phyloP scores from a whole-genome alignment of 2,329 filamentous ascomycete genomes.

The Xylariaceae sp. region DNA sequence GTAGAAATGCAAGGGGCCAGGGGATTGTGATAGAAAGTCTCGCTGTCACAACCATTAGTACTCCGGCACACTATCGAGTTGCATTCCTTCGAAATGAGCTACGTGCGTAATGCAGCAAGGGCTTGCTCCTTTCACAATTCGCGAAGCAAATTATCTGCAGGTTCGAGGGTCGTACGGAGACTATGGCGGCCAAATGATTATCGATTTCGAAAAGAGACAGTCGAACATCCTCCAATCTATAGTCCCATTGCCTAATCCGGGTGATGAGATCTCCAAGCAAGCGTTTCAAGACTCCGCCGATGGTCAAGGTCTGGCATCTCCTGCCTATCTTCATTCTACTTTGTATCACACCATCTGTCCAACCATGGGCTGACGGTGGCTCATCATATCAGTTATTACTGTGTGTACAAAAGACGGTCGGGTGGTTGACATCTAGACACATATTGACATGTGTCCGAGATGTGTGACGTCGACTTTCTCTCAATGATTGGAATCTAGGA shows the following conservation, averaged over 20 bases:
- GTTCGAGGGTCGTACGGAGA: constrained; percentile 1
- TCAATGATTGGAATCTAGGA: constrained; percentile 22
- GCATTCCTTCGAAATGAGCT: too few species aligned
- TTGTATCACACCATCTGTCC: constrained; percentile 1
- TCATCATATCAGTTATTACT: constrained; percentile 1
- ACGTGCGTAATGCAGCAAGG: too few species aligned
- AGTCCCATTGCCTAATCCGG: constrained; percentile 19
- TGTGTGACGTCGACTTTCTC: too few species aligned
- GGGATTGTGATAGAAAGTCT: neutral
- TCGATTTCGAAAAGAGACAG: neutral
- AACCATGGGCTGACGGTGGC: constrained; percentile 4
- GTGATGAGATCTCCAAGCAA: constrained; percentile 14
- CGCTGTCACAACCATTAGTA: too few species aligned
- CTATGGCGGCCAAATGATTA: neutral
- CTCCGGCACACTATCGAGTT: too few species aligned
- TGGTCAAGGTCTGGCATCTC: constrained; percentile 7
- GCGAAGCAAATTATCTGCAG: neutral
- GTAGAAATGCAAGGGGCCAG: constrained; percentile 9
- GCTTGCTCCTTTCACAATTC: neutral
- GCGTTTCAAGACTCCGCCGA: constrained; percentile 26
- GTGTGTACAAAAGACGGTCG: neutral
- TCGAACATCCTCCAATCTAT: constrained; percentile 20
- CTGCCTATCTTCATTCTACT: constrained; percentile 13
- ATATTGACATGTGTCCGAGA: too few species aligned
- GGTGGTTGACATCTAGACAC: neutral